Percentiles rank a stretch among this genome's conserved stretches.
Evolutionary conservation across 1,139 yeast genomes (phyloP).

Genomic region (Pichia sp.): DNA sequence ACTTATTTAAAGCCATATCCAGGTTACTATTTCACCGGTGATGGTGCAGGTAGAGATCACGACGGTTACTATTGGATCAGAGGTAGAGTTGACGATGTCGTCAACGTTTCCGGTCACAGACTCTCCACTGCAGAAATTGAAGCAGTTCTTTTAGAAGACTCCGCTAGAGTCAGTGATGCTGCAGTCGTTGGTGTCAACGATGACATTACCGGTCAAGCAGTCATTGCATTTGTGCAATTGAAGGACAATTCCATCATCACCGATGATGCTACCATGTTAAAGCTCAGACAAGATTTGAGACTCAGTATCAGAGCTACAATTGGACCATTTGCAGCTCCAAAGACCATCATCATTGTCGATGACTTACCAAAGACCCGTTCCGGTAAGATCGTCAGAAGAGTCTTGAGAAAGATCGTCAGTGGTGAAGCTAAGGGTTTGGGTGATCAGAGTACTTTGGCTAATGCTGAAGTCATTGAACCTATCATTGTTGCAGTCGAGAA

Average conservation of each 20-base stretch:
- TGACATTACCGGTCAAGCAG: conserved; percentile 97
- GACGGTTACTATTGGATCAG: conserved; percentile 98
- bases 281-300: conserved; percentile 73
- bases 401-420: conserved; percentile 83
- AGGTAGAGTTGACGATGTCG: conserved; percentile 98
- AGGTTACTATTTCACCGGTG: conserved; percentile 96
- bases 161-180: conserved; percentile 69
- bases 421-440: conserved; percentile 92
- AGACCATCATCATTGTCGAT: conserved; percentile 74
- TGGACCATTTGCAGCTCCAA: conserved; percentile 99
- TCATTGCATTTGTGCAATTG: conserved; percentile 85
- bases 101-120: conserved; percentile 96
- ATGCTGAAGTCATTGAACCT: conserved; percentile 78
- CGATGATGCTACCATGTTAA: conserved; percentile 39
- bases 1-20: conserved; percentile 95
- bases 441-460: conserved; percentile 84
- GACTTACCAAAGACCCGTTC: conserved; percentile 98
- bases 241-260: conserved; percentile 46
- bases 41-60: conserved; percentile 96
- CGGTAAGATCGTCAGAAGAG: conserved; percentile 98
- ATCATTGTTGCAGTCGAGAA: conserved; percentile 48
- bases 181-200: conserved; percentile 95
- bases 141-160: conserved; percentile 79
- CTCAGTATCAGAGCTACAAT: conserved; percentile 88
- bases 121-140: conserved; percentile 96